Evolutionary conservation across 1,139 yeast genomes (phyloP).

Genomic region (Blastobotrys aristatus): DNA sequence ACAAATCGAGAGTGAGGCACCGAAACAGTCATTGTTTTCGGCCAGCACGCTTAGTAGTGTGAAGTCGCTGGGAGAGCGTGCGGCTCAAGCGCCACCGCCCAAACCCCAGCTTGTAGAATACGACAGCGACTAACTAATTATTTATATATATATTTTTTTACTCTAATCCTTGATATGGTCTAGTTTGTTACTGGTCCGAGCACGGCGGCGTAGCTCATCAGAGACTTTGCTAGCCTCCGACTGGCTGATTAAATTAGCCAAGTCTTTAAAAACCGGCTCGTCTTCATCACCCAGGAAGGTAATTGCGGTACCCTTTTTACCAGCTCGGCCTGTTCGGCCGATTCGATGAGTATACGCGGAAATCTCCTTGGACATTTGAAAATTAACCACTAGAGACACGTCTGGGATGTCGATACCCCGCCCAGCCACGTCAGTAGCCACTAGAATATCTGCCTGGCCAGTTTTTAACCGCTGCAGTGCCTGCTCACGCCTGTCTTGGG

Average conservation of each 20-base stretch:
- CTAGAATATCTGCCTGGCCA: constrained; percentile 59
- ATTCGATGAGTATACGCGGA: constrained; percentile 90
- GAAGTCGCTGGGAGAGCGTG: constrained; percentile 1
- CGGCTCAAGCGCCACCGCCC: constrained; percentile 1
- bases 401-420: constrained; percentile 91
- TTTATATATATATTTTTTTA: constrained; percentile 2
- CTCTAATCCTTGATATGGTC: background rate
- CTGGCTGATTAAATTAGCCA: constrained; percentile 43
- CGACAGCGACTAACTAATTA: constrained; percentile 3
- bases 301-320: constrained; percentile 66
- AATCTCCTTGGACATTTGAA: constrained; percentile 69
- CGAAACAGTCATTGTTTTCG: constrained; percentile 6
- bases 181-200: background rate
- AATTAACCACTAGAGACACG: constrained; percentile 79
- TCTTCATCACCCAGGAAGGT: constrained; percentile 57
- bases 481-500: constrained; percentile 82
- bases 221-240: constrained; percentile 48
- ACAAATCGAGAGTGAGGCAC: background rate
- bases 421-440: constrained; percentile 96
- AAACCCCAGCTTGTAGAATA: background rate
- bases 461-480: constrained; percentile 61
- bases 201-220: constrained; percentile 40
- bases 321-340: constrained; percentile 97
- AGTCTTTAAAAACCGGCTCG: constrained; percentile 45
- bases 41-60: constrained; percentile 8